Conservation (phyloP, 305 asterid genomes). For the Ilex paraguariensis region DNA sequence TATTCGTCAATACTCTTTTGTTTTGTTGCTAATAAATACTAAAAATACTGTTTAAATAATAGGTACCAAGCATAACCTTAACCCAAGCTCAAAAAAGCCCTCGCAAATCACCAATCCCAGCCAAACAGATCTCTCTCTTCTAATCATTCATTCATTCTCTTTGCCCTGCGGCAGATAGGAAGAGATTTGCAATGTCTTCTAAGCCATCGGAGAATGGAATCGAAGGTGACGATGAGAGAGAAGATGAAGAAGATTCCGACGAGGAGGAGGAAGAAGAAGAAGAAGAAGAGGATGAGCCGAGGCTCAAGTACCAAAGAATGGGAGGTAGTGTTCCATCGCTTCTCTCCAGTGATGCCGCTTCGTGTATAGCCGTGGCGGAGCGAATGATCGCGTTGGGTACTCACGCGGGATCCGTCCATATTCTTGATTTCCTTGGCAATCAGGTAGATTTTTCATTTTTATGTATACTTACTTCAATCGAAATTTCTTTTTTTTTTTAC, state of each 20-base stretch:
- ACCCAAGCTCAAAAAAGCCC: no score
- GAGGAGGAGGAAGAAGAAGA: slow-evolving; percentile 53
- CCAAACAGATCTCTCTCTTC: neutral
- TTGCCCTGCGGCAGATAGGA: neutral
- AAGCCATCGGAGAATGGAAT: slow-evolving; percentile 80
- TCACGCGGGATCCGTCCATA: slow-evolving; percentile 73
- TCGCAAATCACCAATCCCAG: no score
- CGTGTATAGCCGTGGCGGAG: slow-evolving; percentile 82
- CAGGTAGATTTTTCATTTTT: slow-evolving; percentile 36
- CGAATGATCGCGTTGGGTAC: slow-evolving; percentile 98
- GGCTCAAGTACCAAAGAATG: slow-evolving; percentile 95
- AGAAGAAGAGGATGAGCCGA: slow-evolving; percentile 80
- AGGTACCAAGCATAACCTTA: no score
- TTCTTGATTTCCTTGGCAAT: slow-evolving; percentile 94
- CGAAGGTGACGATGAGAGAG: slow-evolving; percentile 90
- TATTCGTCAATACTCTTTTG: no score
- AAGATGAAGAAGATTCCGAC: slow-evolving; percentile 41
- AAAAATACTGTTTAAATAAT: no score
- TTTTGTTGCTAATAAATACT: no score
- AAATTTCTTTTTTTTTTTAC: neutral
- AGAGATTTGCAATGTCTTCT: slow-evolving; percentile 41
- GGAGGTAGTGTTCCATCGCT: slow-evolving; percentile 90
- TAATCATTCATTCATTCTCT: neutral
- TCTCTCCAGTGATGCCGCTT: slow-evolving; percentile 78
- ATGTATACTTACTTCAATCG: no score